Evolutionary conservation across 169 alveolate genomes (phyloP), one percentile per base, ranked within the genome.

Genomic region (Cystoisospora suis): DNA sequence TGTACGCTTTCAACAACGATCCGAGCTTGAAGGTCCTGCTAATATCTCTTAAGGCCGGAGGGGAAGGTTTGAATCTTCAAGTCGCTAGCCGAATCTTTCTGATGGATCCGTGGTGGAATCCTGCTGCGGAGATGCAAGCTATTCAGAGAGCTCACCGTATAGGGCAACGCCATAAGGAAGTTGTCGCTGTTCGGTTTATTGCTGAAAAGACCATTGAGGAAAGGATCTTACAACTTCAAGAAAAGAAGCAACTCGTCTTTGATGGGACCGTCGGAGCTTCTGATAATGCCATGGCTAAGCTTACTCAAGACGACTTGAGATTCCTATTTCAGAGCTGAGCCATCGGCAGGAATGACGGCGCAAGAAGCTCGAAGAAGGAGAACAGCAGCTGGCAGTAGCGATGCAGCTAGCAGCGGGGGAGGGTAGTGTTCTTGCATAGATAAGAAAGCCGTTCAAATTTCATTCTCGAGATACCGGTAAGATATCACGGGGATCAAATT

Each of bases 61-160:
- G 99, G 6, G 98, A 98, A 91, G 99, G 99, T n/a, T 97, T 99
- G 90, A 99, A 98, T 94, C 94, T 99, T 83, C 99, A 98, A 36
- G 98, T 95, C 34, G 99, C 99, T 32, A 98, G 98, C 94, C 93
- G 98, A 69, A 99, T 99, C 44, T 96, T 97, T 90, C 94, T 99
- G 80, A 97, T 98, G 94, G 99, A 98, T 93, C 99, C 99, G 61
- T 99, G 99, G 99, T 99, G 99, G 99, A 99, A 99, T 94, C 99
- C 99, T 23, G 99, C 99, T 0, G 98, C 99, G 93, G 99, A 99
- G 95, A 97, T 98, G 89, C 98, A 99, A 91, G 99, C 99, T 36
- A 97, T 98, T 46, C 99, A 98, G 88, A 94, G 99, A 83, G 99
- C 99, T 0, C 99, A 98, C 93, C 96, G 99, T 53, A 96, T 99